Conservation (phyloP, 495 filamentous ascomycete genomes). For the Hyaloscypha hepaticicola region DNA sequence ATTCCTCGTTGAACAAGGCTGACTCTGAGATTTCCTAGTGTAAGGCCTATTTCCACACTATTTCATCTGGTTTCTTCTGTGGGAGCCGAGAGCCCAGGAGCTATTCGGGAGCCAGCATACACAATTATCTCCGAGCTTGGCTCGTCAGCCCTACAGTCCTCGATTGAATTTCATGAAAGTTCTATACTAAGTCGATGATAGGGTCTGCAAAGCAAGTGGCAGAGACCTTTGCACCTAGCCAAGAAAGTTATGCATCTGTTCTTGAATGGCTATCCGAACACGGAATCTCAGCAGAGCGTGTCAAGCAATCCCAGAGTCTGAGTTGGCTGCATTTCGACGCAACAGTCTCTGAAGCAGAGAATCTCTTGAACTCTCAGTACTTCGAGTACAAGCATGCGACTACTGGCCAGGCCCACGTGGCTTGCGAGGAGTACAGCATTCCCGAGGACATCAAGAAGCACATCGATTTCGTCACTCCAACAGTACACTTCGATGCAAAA, state of each 20-base stretch:
- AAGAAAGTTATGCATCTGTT: constrained; percentile 5
- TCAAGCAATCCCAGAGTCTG: constrained; percentile 20
- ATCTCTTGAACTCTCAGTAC: constrained; percentile 57
- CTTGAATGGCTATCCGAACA: constrained; percentile 9
- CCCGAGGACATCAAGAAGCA: constrained; percentile 19
- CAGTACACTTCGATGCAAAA: constrained; percentile 27
- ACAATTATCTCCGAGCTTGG: too few species aligned
- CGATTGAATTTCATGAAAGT: too few species aligned
- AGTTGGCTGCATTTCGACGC: constrained; percentile 41
- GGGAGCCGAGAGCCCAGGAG: too few species aligned
- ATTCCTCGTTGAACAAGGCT: background rate
- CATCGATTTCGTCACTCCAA: constrained; percentile 25
- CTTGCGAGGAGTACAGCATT: constrained; percentile 30
- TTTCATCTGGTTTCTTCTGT: too few species aligned
- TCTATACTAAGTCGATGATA: too few species aligned
- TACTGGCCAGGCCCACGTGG: constrained; percentile 39
- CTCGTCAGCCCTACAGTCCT: too few species aligned
- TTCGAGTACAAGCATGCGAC: constrained; percentile 52
- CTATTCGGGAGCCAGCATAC: too few species aligned
- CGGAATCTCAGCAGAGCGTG: constrained; percentile 11
- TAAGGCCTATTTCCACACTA: too few species aligned
- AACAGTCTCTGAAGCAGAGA: constrained; percentile 50
- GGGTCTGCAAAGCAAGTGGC: constrained; percentile 21
- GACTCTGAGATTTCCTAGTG: background rate
- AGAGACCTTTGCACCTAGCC: constrained; percentile 21